Conservation (phyloP, 352 stramenopile species). For the Globisporangium nagaii region DNA sequence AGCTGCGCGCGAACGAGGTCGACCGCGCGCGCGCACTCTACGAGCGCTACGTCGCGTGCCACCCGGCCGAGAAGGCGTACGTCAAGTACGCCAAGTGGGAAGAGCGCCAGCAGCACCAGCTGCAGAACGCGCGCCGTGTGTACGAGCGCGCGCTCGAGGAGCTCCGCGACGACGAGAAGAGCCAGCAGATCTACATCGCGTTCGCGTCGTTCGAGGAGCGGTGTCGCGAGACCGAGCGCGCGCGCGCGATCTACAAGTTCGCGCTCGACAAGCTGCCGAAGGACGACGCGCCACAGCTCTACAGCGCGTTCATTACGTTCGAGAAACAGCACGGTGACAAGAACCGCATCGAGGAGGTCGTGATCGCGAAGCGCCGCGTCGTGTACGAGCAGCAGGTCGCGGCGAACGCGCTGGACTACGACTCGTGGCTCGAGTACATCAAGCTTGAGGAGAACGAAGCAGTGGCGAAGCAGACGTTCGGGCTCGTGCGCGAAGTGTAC, state of each 20-base stretch:
- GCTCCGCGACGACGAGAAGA: constrained; percentile 73
- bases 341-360: constrained; percentile 94
- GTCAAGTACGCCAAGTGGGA: constrained; percentile 99
- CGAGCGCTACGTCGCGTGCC: constrained; percentile 91
- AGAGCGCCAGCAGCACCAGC: constrained; percentile 91
- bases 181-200: constrained; percentile 86
- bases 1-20: constrained; percentile 89
- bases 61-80: constrained; percentile 89
- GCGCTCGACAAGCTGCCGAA: constrained; percentile 77
- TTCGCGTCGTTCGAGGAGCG: constrained; percentile 98
- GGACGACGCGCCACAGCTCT: constrained; percentile 90
- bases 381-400: constrained; percentile 93
- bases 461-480: constrained; percentile 39
- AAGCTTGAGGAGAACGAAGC: constrained; percentile 95
- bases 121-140: constrained; percentile 89
- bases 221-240: constrained; percentile 91
- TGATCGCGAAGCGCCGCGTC: constrained; percentile 92
- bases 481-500: constrained; percentile 92
- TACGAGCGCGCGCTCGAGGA: constrained; percentile 96
- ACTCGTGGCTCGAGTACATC: constrained; percentile 99
- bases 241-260: constrained; percentile 87
- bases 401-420: constrained; percentile 93
- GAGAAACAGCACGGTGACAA: constrained; percentile 98
- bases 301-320: constrained; percentile 96
- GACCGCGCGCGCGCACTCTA: constrained; percentile 89